Base-by-base conservation (phyloP, 176 grass and related monocot species). In the Paspalum vaginatum region DNA sequence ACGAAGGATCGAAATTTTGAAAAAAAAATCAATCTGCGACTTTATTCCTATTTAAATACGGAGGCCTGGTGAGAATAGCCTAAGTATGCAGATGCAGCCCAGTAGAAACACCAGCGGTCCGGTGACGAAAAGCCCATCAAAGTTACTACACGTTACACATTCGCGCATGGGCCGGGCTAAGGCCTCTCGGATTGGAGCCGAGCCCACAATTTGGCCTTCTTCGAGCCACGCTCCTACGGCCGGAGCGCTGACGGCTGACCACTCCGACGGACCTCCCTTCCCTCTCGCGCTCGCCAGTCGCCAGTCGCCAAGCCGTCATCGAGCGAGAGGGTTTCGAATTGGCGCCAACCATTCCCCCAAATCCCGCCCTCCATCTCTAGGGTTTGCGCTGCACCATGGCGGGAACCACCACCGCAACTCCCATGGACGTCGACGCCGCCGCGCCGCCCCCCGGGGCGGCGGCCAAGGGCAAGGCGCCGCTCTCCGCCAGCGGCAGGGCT, bases 361-460 rank as follows among this genome's bases (percentile, higher is more conserved):
- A 61, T 65, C 48, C 80, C 66, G 32, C 59, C 57, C 61, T 64
- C 77, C 64, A 66, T 11, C 63, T 45, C 80, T 83, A 90, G 84
- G 84, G 87, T 90, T 93, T 78, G 63, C 69, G 5, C 32, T 25
- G 32, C 65, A 56, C 78, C 54, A 92, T 94, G 95, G 87, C 88
- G 78, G 88, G 70, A 68, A 44, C 80, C 72, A 39, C 70, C 68
- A 65, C 92, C 72, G 85, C 81, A 67, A 26, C 90, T 22, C 88
- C 85, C 72, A 99, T 99, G 96, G 96, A 99, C 75, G 63, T 99
- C 82, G 92, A 99, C 51, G 70, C 78, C 10, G 90, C 84, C 13
- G 83, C 72, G 58, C 85, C 85, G 14, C 76, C 73, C 9, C 11
- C 77, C 16, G 71, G 41, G 38, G 72, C 21, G 63, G 16, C 72